Evolutionary conservation across 2,329 filamentous ascomycete genomes (phyloP).

Genomic region (Pseudocercospora fuligena): DNA sequence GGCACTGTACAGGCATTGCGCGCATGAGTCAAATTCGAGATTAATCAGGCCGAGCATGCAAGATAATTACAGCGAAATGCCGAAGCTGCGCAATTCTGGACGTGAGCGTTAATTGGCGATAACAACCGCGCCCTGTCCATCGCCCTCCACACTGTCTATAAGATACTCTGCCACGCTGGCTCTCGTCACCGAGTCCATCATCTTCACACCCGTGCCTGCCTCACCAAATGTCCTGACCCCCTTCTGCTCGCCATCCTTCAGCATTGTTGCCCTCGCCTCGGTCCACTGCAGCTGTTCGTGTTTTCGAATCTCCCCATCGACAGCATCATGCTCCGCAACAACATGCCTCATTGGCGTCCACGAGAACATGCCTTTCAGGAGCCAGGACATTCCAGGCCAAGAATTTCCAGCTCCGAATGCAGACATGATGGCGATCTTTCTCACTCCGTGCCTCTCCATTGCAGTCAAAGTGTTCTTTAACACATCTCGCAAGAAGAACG

Average conservation of each 20-base stretch:
- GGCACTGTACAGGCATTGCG: slow-evolving; percentile 53
- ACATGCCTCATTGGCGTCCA: not conserved
- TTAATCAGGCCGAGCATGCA: not conserved
- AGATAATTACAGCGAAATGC: not conserved
- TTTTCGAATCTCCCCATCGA: not conserved
- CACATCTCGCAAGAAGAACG: slow-evolving; percentile 54
- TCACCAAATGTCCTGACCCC: not conserved
- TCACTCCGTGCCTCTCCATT: slow-evolving; percentile 45
- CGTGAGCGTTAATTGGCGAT: not conserved
- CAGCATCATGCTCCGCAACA: not conserved
- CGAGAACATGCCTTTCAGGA: not conserved
- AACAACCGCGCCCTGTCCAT: not conserved
- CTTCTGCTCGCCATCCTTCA: not conserved
- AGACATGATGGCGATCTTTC: slow-evolving; percentile 57
- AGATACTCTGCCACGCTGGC: not conserved
- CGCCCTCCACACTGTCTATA: not conserved
- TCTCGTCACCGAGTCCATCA: not conserved
- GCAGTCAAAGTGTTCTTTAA: slow-evolving; percentile 44
- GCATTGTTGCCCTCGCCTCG: not conserved
- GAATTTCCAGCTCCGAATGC: slow-evolving; percentile 57
- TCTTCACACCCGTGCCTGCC: not conserved
- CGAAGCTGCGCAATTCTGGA: not conserved
- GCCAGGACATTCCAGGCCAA: slow-evolving; percentile 31
- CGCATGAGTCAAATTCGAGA: not conserved
- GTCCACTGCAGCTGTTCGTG: not conserved